A percentile compares a stretch with the other conserved stretches of the same genome.
These are phyloP conservation scores for Suhomyces kunorum DNA, from an alignment of 1,139 yeast genomes.

Conservation along the genomic window DNA sequence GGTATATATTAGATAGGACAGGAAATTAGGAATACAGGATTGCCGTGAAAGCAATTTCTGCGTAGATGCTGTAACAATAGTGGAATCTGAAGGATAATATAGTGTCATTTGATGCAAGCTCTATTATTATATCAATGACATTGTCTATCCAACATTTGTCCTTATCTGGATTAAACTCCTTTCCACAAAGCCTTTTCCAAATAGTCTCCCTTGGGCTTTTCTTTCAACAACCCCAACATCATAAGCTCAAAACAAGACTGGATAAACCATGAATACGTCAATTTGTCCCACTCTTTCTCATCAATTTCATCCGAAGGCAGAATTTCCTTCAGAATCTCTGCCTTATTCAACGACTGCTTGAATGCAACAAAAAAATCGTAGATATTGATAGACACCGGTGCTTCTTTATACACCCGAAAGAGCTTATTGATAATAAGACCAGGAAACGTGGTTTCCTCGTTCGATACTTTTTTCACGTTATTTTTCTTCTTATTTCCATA, in stretches of 20 bases:
- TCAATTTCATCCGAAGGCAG: neutral
- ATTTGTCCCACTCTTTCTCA: constrained; percentile 27
- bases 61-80: too few species aligned
- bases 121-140: neutral
- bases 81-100: too few species aligned
- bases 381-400: constrained; percentile 70
- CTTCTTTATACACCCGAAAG: constrained; percentile 76
- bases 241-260: constrained; percentile 45
- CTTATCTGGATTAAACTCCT: constrained; percentile 26
- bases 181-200: constrained; percentile 49
- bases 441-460: constrained; percentile 16
- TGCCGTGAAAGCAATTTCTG: too few species aligned
- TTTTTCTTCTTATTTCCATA: neutral
- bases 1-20: too few species aligned
- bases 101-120: too few species aligned
- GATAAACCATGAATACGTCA: constrained; percentile 44
- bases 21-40: too few species aligned
- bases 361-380: constrained; percentile 79
- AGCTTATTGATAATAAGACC: constrained; percentile 60
- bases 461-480: too few species aligned
- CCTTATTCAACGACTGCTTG: constrained; percentile 52
- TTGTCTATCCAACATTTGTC: neutral
- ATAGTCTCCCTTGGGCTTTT: constrained; percentile 47
- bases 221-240: constrained; percentile 43
- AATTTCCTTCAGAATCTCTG: constrained; percentile 27